Evolutionary conservation across 306 rosid genomes (phyloP), one percentile per base, ranked within the genome.

Genomic region (Dryas drummondii): DNA sequence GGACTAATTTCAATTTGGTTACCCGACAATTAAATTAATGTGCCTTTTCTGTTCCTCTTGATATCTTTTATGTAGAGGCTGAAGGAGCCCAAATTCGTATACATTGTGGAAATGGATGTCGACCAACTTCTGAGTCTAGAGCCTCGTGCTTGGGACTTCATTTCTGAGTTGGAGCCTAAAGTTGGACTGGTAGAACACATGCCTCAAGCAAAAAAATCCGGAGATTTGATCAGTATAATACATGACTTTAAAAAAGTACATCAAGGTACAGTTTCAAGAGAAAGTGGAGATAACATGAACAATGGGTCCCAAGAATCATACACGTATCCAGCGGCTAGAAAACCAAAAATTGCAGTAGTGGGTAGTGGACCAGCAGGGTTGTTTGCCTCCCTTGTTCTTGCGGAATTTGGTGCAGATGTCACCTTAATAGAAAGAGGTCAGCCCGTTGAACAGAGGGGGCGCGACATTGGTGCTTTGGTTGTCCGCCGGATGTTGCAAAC

Each of bases 381-480:
- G 26, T 91, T 94, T 76, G 90, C 97, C 58, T 66, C 97, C 60
- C 93, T 94, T 77, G 97, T 90, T 80, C 97, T 94, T 76, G 97
- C 97, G 5, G 97, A 92, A 83, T 76, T 90, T 78, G 99, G 96
- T 71, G 97, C 97, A 64, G 93, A 89, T 79, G 96, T 94, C 60
- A 91, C 98, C n/a, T 76, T 94, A 63, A 86, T 94, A 78, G 98
- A 94, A 90, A 90, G 98, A 88, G 98, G 98, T 56, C 97, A 92
- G 82, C 88, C 98, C 0, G 98, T 94, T 37, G 98, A 94, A 67
- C 91, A 86, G 80, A 86, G 98, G 82, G 98, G 98, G 66, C 91
- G 92, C 52, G 97, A 94, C 78, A 94, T 94, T 79, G 97, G 97
- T 73, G 97, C 96, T 82, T 75, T 91, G 72, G 72, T 89, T 14